Base-by-base conservation (phyloP, 2,329 filamentous ascomycete species). In the Colletotrichum musicola region DNA sequence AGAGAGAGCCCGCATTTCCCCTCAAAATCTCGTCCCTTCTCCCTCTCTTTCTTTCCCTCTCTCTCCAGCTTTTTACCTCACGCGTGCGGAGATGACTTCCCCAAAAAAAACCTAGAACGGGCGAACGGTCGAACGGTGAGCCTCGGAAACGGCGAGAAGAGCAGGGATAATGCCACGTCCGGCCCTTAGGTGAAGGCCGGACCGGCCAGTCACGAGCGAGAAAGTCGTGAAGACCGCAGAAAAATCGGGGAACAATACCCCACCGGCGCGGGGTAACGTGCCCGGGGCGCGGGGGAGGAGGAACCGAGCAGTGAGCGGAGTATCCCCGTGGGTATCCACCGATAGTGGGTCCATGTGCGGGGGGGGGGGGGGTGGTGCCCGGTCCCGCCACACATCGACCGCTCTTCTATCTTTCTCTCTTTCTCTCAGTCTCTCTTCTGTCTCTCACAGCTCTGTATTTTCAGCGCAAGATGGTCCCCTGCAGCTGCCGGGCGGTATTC, bases 261-360 rank as follows among this genome's bases (percentile, higher is more conserved):
- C 65, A 65, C 65, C 18, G 49, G 49, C 65, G 65, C 65, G 62
- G 65, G 65, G 65, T 68, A 68, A 68, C 47, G 53, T 18, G 42
- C 49, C 65, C 65, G 49, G 65, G 55, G 62, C 62, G 62, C 65
- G 65, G 65, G 65, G 62, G 65, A 68, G 62, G 65, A 68, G 61
- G 49, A 59, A 27, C 65, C 65, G 65, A 68, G 65, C 40, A 57
- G 47, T 18, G 18, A 47, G 60, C 27, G 60, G 64, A 47, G 42
- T 49, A 12, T 35, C 30, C 30, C 30, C 30, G 30, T 35, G 30
- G 7, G 30, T 35, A 35, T 35, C 47, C 38, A 62, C 38, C 49
- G 22, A n/a, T 27, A 54, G 59, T 54, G 59, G 59, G 7, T 7
- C 47, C 4, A 2, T 13, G n/a, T 49, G 40, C 46, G 16, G 46